phyloP scores from a whole-genome alignment of 2,329 filamentous ascomycete genomes.

The Clathrospora elynae region DNA sequence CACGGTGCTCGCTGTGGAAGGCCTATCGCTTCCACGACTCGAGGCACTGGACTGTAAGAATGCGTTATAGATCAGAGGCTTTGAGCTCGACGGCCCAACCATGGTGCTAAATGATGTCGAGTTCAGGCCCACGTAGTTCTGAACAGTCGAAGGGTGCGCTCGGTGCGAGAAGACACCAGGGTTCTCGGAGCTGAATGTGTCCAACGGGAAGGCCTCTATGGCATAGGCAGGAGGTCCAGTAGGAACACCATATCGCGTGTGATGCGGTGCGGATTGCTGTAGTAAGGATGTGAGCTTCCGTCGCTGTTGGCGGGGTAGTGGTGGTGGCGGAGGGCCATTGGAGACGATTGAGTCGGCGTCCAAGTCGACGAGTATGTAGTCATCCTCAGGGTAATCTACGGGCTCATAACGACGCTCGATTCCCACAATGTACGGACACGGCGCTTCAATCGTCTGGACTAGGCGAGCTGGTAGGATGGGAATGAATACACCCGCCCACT shows the following conservation, averaged over 20 bases:
- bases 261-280: conserved; percentile 88
- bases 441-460: conserved; percentile 88
- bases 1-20: conserved; percentile 56
- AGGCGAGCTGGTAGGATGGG: conserved; percentile 86
- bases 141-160: conserved; percentile 72
- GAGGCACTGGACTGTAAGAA: conserved; percentile 78
- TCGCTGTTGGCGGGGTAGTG: conserved; percentile 84
- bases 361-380: conserved; percentile 92
- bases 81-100: conserved; percentile 57
- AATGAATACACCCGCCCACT: conserved; percentile 94
- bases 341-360: conserved; percentile 90
- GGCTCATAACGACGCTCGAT: conserved; percentile 90
- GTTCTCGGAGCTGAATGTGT: conserved; percentile 88
- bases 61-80: conserved; percentile 83
- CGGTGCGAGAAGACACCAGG: conserved; percentile 76
- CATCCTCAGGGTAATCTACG: conserved; percentile 86
- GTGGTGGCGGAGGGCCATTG: conserved; percentile 73
- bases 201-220: conserved; percentile 87
- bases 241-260: conserved; percentile 81
- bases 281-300: conserved; percentile 87
- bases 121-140: conserved; percentile 86
- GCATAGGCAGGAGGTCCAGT: conserved; percentile 92
- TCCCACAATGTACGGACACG: conserved; percentile 95
- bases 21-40: conserved; percentile 68
- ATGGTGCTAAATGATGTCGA: conserved; percentile 83